A percentile compares a stretch with the other conserved stretches of the same genome.
Conservation (phyloP, 139 green algal species). For the Yamagishiella unicocca region DNA sequence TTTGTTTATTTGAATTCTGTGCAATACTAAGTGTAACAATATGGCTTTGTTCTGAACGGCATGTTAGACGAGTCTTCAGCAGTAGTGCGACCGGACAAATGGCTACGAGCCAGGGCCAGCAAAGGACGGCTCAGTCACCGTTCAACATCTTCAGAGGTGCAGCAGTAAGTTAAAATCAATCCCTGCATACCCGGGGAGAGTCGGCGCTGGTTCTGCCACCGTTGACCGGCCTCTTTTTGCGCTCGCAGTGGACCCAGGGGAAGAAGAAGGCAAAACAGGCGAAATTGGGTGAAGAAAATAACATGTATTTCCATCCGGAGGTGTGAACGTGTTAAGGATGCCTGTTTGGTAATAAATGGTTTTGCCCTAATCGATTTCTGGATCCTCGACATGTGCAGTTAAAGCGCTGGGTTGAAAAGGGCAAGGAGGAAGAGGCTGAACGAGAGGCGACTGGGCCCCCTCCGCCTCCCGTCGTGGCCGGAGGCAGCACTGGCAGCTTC, state of each 20-base stretch:
- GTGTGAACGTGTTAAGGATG: slow-evolving; percentile 1
- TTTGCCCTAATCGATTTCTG: no score
- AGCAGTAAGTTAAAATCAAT: not conserved
- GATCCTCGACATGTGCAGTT: slow-evolving; percentile 51
- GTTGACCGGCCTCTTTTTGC: not conserved
- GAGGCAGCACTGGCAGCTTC: not conserved
- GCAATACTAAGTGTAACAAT: no score
- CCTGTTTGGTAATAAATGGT: no score
- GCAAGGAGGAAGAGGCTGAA: slow-evolving; percentile 57
- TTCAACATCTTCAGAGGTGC: not conserved
- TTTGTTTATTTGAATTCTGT: no score
- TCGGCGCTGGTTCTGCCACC: not conserved
- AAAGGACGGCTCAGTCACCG: not conserved
- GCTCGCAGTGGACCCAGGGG: not conserved
- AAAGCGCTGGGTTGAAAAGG: slow-evolving; percentile 60
- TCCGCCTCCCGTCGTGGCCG: slow-evolving; percentile 39
- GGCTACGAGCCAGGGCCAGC: not conserved
- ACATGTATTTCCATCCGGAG: slow-evolving; percentile 41
- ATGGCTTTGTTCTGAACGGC: no score
- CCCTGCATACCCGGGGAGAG: not conserved
- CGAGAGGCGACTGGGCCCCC: slow-evolving; percentile 38
- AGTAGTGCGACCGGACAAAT: no score
- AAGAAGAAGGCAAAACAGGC: slow-evolving; percentile 19
- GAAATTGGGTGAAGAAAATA: slow-evolving; percentile 39
- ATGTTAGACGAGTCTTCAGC: no score